Percentiles rank a stretch among this genome's conserved stretches.
Conservation (phyloP, 305 asterid genomes). For the Fraxinus sp. region DNA sequence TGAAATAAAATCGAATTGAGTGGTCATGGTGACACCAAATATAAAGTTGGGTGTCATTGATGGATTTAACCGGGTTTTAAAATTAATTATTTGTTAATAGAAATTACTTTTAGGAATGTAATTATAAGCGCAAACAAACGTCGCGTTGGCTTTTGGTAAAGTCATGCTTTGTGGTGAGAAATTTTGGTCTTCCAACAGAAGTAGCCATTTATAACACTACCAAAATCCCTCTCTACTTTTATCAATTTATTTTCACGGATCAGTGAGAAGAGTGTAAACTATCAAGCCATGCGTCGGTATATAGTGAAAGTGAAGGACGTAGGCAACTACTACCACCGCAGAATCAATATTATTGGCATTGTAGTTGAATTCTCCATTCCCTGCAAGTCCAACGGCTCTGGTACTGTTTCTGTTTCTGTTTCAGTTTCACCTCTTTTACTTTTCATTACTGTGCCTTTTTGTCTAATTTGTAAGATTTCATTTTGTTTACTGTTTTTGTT, state of each 20-base stretch:
- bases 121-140: neutral
- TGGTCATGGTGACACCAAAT: too few species aligned
- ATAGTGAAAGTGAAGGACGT: conserved; percentile 3
- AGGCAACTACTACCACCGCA: neutral
- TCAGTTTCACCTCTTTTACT: neutral
- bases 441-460: neutral
- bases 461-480: neutral
- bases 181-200: too few species aligned
- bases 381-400: conserved; percentile 20
- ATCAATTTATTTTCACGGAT: neutral
- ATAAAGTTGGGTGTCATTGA: too few species aligned
- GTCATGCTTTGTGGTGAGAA: neutral
- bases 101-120: neutral
- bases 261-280: neutral
- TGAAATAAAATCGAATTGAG: too few species aligned
- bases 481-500: neutral
- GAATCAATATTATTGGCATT: conserved; percentile 13
- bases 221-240: neutral
- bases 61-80: too few species aligned
- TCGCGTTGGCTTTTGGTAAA: neutral
- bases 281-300: neutral
- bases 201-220: neutral
- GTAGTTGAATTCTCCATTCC: conserved; percentile 32
- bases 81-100: too few species aligned
- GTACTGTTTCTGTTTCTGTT: neutral